These are phyloP conservation scores for Penicillium sumatraense DNA, from an alignment of 2,329 filamentous ascomycete species.

Conservation along the genomic window DNA sequence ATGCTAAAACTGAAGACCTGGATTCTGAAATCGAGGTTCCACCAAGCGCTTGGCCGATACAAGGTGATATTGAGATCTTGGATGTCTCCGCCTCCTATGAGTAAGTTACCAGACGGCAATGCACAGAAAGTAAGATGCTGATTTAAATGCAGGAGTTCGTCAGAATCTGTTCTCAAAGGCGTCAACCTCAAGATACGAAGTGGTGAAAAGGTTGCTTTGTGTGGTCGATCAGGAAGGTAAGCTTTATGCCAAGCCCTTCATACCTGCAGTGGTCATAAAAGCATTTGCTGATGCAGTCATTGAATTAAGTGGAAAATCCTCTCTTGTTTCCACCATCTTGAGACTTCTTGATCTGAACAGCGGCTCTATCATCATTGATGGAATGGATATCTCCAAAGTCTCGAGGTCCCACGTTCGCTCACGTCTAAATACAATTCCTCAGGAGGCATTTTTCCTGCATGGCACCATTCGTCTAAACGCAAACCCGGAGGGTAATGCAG, in stretches of 20 bases:
- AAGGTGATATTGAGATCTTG: constrained; percentile 43
- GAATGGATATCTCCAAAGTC: constrained; percentile 28
- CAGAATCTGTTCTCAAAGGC: constrained; percentile 21
- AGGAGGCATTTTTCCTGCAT: constrained; percentile 32
- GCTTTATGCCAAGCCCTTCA: background rate
- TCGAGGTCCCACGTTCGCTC: constrained; percentile 28
- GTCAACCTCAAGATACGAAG: constrained; percentile 26
- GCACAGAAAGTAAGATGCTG: background rate
- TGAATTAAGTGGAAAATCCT: constrained; percentile 31
- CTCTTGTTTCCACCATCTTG: constrained; percentile 32
- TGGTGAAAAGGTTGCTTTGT: constrained; percentile 36
- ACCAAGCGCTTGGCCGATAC: constrained; percentile 40
- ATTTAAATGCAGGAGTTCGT: constrained; percentile 6
- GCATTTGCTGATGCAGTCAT: background rate
- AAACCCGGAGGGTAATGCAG: constrained; percentile 12
- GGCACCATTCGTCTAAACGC: constrained; percentile 28
- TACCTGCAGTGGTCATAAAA: background rate
- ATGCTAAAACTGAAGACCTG: constrained; percentile 45
- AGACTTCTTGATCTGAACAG: constrained; percentile 33
- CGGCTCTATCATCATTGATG: constrained; percentile 33
- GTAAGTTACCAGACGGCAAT: constrained; percentile 17
- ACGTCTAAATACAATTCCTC: constrained; percentile 34
- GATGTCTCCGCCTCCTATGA: constrained; percentile 45
- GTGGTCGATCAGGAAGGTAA: constrained; percentile 34
- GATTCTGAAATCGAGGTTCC: constrained; percentile 38